These are phyloP conservation scores for Hypoxylon sp. DNA, from an alignment of 2,329 filamentous ascomycete species.

Conservation along the genomic window DNA sequence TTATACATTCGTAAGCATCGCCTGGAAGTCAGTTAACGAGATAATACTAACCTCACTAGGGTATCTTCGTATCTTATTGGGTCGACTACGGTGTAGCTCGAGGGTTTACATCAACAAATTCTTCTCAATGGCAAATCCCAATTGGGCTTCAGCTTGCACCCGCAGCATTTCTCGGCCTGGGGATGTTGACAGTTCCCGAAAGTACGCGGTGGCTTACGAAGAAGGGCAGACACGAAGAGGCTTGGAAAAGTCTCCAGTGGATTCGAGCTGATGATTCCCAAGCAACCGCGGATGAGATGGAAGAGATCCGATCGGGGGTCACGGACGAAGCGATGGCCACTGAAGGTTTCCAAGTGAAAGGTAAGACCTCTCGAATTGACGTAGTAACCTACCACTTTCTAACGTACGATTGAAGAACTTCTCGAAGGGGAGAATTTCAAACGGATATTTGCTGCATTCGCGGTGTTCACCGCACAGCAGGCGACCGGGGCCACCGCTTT, in stretches of 20 bases:
- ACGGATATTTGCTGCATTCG: conserved; percentile 60
- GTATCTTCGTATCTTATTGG: conserved; percentile 68
- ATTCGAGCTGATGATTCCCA: conserved; percentile 62
- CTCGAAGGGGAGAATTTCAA: conserved; percentile 62
- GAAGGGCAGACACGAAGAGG: conserved; percentile 61
- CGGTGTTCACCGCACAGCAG: conserved; percentile 66
- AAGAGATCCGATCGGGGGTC: conserved; percentile 64
- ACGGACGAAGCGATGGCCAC: conserved; percentile 61
- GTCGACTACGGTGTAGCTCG: conserved; percentile 64
- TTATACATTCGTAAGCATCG: conserved; percentile 53
- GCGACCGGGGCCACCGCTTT: conserved; percentile 69
- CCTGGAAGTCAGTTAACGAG: neutral
- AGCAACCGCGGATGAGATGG: conserved; percentile 61
- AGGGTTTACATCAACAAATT: conserved; percentile 51
- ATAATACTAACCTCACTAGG: conserved; percentile 47
- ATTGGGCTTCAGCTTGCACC: conserved; percentile 67
- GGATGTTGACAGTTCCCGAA: conserved; percentile 64
- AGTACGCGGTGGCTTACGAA: conserved; percentile 66
- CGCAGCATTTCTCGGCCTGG: conserved; percentile 62
- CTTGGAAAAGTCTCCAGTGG: conserved; percentile 65
- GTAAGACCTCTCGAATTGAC: conserved; percentile 24
- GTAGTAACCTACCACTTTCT: neutral
- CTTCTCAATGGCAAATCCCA: conserved; percentile 69
- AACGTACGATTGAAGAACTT: conserved; percentile 56
- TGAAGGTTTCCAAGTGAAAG: conserved; percentile 58